These are phyloP conservation scores for Starmerella geochares DNA, from an alignment of 805 yeast species.

Conservation along the genomic window DNA sequence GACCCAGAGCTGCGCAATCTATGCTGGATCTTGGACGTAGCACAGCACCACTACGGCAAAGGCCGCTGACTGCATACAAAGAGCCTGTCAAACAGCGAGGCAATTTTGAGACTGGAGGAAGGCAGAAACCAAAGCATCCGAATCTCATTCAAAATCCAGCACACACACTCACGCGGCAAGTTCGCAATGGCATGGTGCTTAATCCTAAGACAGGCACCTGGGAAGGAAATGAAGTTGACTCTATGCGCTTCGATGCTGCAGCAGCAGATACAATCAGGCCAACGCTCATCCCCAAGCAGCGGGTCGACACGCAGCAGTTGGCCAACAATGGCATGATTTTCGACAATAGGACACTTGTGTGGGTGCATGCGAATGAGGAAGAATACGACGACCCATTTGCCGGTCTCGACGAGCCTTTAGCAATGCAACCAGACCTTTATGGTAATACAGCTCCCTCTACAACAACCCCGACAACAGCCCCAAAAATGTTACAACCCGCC, in stretches of 20 bases:
- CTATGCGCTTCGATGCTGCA: conserved; percentile 19
- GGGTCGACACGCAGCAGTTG: background rate
- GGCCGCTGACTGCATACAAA: conserved; percentile 26
- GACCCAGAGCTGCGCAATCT: conserved; percentile 21
- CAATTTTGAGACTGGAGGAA: background rate
- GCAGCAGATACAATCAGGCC: conserved; percentile 1
- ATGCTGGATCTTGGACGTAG: conserved; percentile 18
- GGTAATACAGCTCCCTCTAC: background rate
- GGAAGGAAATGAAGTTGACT: conserved; percentile 27
- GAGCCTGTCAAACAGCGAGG: conserved; percentile 19
- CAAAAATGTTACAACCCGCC: background rate
- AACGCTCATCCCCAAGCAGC: conserved; percentile 15
- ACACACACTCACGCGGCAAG: conserved; percentile 12
- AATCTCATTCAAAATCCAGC: conserved; percentile 22
- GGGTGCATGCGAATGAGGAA: conserved; percentile 24
- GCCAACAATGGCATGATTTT: conserved; percentile 23
- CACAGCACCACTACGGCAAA: conserved; percentile 1
- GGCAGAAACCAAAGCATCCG: conserved; percentile 3
- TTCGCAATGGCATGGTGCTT: conserved; percentile 26
- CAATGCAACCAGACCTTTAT: too few species aligned
- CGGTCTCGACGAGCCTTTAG: conserved; percentile 19
- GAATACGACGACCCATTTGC: conserved; percentile 27
- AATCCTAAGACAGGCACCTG: conserved; percentile 25
- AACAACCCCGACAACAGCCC: background rate
- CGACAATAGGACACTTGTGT: conserved; percentile 23